Evolutionary conservation across 768 basidiomycete genomes (phyloP), one percentile per base, ranked within the genome.

Genomic region (Suillus bovinus): DNA sequence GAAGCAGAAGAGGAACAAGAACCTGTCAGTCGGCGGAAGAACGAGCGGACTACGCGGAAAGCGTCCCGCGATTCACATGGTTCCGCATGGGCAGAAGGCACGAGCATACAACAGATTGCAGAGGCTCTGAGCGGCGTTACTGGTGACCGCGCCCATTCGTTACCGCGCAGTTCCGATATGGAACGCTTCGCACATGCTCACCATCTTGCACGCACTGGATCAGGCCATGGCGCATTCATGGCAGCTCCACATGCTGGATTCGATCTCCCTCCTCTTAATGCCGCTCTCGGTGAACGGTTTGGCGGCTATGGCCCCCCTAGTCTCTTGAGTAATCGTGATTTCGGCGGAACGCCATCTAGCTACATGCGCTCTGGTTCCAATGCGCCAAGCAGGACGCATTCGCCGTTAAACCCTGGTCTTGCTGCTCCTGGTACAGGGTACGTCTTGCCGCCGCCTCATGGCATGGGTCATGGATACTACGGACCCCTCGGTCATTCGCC

Each of bases 351-450:
- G 62, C 78, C 78, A 50, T 77, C 82, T 57, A 83, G 85, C 71
- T 89, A 88, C 73, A 77, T 87, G 66, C 81, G 88, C 67, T 84
- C 87, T 27, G 81, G 86, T 61, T 87, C 84, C 54, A 80, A 83
- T 64, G 86, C 85, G 29, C 89, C 89, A 6, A 90, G 87, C 73
- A 78, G 88, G 67, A 87, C 88, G 58, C 89, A 91, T 71, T 89
- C 89, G 50, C 89, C 89, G 54, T 72, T 86, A 69, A 83, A 82
- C 58, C 85, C 82, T 65, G 80, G 79, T 61, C 71, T 77, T 39
- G 68, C 71, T 60, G 75, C 69, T 49, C 61, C 73, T 50, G 73
- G 75, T 29, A 73, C 76, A 56, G 78, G 80, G 38, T 82, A 82
- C 67, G 71, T 79, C 39, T 69, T 81, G 0, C 79, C 80, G 6